A percentile compares a stretch with the other conserved stretches of the same genome.
phyloP scores from a whole-genome alignment of 1,284 basidiomycete species.

The Mycena sp. region DNA sequence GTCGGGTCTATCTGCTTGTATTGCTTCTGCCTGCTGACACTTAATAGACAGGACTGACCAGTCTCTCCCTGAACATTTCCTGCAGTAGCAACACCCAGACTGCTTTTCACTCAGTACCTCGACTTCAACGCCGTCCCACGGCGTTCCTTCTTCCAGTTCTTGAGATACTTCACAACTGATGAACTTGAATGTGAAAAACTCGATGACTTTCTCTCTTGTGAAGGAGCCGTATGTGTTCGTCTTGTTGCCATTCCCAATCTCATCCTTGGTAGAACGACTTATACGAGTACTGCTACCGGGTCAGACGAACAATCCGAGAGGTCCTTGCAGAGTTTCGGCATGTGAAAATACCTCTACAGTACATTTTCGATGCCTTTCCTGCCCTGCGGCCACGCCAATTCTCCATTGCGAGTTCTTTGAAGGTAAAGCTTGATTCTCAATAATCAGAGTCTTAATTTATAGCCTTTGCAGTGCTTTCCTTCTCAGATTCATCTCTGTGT shows the following conservation, averaged over 20 bases:
- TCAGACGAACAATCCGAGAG: slow-evolving; percentile 86
- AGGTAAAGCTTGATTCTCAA: slow-evolving; percentile 51
- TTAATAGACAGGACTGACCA: slow-evolving; percentile 62
- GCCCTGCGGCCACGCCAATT: slow-evolving; percentile 89
- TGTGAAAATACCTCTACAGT: slow-evolving; percentile 77
- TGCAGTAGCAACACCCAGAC: slow-evolving; percentile 69
- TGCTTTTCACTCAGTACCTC: slow-evolving; percentile 80
- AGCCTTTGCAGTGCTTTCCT: slow-evolving; percentile 62
- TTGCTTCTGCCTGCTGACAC: slow-evolving; percentile 2
- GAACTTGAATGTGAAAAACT: slow-evolving; percentile 87
- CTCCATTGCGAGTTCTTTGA: slow-evolving; percentile 87
- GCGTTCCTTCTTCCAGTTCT: slow-evolving; percentile 83
- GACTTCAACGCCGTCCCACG: slow-evolving; percentile 89
- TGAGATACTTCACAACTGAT: slow-evolving; percentile 80
- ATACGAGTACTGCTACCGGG: slow-evolving; percentile 87
- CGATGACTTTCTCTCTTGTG: slow-evolving; percentile 81
- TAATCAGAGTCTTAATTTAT: neutral
- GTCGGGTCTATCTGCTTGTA: slow-evolving; percentile 47
- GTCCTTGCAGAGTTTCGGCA: slow-evolving; percentile 88
- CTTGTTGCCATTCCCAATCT: slow-evolving; percentile 4
- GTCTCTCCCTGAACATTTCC: slow-evolving; percentile 77
- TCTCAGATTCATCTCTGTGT: slow-evolving; percentile 85
- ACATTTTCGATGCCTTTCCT: slow-evolving; percentile 89
- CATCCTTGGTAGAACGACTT: slow-evolving; percentile 81
- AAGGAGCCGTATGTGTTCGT: slow-evolving; percentile 68